phyloP scores from a whole-genome alignment of 495 filamentous ascomycete genomes.

The Symbiotaphrina buchneri region DNA sequence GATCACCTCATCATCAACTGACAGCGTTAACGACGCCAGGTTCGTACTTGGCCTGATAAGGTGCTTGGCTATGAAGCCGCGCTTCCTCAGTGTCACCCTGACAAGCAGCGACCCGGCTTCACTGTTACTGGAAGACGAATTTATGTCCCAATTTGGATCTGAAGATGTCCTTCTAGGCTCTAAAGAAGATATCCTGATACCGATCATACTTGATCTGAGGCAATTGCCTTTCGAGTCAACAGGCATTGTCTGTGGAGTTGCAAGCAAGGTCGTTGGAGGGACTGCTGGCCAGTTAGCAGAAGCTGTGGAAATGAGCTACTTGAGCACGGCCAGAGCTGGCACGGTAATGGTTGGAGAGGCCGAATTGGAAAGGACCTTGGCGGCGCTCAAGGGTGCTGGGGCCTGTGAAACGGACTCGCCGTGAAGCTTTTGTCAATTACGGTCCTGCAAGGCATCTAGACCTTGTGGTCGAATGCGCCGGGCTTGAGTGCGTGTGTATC shows the following conservation, averaged over 20 bases:
- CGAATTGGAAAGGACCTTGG: conserved; percentile 46
- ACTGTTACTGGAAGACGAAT: conserved; percentile 53
- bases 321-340: conserved; percentile 73
- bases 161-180: conserved; percentile 51
- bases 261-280: conserved; percentile 46
- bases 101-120: conserved; percentile 69
- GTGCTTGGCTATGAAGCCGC: conserved; percentile 47
- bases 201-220: conserved; percentile 71
- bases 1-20: conserved; percentile 17
- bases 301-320: conserved; percentile 71
- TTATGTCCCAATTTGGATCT: conserved; percentile 36
- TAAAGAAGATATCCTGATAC: conserved; percentile 59
- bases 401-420: too few species aligned
- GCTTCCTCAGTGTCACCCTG: conserved; percentile 70
- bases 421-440: too few species aligned
- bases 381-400: conserved; percentile 35
- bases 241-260: conserved; percentile 84
- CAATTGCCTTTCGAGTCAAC: conserved; percentile 72
- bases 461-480: too few species aligned
- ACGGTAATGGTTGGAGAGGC: conserved; percentile 67
- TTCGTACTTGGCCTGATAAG: conserved; percentile 45
- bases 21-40: conserved; percentile 22
- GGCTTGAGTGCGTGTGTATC: too few species aligned
- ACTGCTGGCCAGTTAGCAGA: conserved; percentile 12
- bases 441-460: too few species aligned